Evolutionary conservation across 2,329 filamentous ascomycete species (phyloP), one percentile per base, ranked within the genome.

Genomic region (Fusarium coicis): DNA sequence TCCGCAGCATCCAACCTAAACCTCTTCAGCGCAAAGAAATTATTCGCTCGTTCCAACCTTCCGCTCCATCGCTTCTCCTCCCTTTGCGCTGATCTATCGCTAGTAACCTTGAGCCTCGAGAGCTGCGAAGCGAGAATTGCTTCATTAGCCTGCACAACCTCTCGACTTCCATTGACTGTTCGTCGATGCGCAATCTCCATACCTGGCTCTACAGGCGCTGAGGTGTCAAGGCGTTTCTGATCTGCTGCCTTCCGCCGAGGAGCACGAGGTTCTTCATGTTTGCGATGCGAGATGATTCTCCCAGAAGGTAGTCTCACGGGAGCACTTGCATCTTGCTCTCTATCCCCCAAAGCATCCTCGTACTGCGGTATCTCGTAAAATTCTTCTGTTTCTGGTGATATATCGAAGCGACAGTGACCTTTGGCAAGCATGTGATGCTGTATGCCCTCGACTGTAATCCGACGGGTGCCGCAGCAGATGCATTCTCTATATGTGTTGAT

Each of bases 381-480:
- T 6, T 85, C 83, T 30, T 77, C 73, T 18, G 80, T 82, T 43
- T 86, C 83, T 3, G 80, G 79, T n/a, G 77, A 58, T 0, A 84
- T 74, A n/a, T 85, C 79, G 42, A 87, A 81, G 9, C 79, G 82
- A 70, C 86, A 88, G 66, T 88, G 86, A 0, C 85, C 82, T 44
- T 87, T 88, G 12, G 80, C 82, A 2, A 78, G 66, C 86, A 88
- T 89, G 68, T 88, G 88, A 36, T 87, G 85, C 56, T 86, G 85
- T 0, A 85, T 82, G 0, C 83, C 87, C 56, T 86, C 80, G 0
- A 81, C 79, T 1, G 84, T 85, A 5, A 76, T 76, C 36, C 85
- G 82, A 39, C 82, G 79, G 8, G 81, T 84, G 2, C 84, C 84
- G 72, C 88, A 90, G 23, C 82, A 82, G 34, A 90, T 81, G 66